phyloP scores from a whole-genome alignment of 257 asterid species.

The Solanum chmielewskii region DNA sequence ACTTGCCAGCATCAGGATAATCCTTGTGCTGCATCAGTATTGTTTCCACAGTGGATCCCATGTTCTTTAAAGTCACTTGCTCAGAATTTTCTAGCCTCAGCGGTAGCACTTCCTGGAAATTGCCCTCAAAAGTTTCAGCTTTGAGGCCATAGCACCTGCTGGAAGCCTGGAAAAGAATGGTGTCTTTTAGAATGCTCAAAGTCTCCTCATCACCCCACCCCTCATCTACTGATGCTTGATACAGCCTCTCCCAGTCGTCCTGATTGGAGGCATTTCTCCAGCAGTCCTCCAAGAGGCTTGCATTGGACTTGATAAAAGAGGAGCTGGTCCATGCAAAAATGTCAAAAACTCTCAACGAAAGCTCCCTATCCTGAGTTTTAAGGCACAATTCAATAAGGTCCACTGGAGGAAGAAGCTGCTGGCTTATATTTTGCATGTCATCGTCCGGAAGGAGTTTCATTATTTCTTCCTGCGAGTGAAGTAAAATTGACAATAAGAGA shows the following conservation, averaged over 20 bases:
- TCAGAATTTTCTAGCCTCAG: constrained; percentile 40
- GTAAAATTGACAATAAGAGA: background rate
- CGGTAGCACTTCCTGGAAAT: constrained; percentile 64
- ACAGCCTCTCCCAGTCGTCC: constrained; percentile 69
- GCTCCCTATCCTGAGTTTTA: constrained; percentile 36
- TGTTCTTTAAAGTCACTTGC: constrained; percentile 15
- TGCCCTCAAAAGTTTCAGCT: constrained; percentile 46
- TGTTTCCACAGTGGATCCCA: constrained; percentile 47
- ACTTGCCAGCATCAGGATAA: constrained; percentile 77
- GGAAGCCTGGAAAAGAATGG: constrained; percentile 68
- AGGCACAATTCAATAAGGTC: constrained; percentile 79
- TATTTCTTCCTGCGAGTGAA: constrained; percentile 61
- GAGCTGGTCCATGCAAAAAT: constrained; percentile 81
- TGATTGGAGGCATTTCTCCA: constrained; percentile 91
- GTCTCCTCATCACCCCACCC: constrained; percentile 87
- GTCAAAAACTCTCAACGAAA: constrained; percentile 64
- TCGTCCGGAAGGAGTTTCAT: constrained; percentile 33
- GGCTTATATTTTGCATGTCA: constrained; percentile 42
- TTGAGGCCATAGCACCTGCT: constrained; percentile 68
- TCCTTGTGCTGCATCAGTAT: constrained; percentile 79
- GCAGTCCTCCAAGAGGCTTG: constrained; percentile 77
- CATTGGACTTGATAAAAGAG: constrained; percentile 57
- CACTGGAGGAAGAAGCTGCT: constrained; percentile 60
- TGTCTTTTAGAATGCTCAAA: constrained; percentile 35
- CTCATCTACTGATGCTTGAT: constrained; percentile 43